Base-by-base conservation (phyloP, 306 rosid species). In the Argentina anserina region DNA sequence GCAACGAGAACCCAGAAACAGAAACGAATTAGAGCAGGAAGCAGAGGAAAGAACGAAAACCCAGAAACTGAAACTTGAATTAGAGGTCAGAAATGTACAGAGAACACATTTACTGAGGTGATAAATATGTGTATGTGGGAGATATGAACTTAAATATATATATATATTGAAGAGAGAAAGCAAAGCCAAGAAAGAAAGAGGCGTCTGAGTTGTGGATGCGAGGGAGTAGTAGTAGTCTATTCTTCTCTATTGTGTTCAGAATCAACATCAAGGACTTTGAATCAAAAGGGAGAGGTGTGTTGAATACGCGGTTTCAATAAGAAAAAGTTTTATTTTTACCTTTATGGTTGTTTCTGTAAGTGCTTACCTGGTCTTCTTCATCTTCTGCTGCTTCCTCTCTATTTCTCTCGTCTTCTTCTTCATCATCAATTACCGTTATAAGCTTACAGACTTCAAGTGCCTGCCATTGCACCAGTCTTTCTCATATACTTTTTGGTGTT, bases 221-320 rank as follows among this genome's bases (percentile, higher is more conserved):
- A 5, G 71, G 15, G 9, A 60, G 42, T 33, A 61, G 7, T 34
- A 61, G 65, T 60, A 6, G 41, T 31, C 36, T 58, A 28, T 2
- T 15, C 36, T 33, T 33, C 29, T 55, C 6, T 23, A 23, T 23
- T 55, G 36, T 62, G 80, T 65, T 50, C 18, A 73, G 39, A 83
- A 79, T 60, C 28, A 67, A 76, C 39, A 70, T 60, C 77, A 34
- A 73, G 72, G 85, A 84, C 86, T 72, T 74, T 73, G 74, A 62
- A 62, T 34, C 67, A 62, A 20, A 28, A 61, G 65, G 41, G 10
- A 0, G 67, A 33, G 43, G 67, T 62, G 43, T 6, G 81, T 71
- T 74, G 81, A 78, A 85, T 34, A 90, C 98, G 93, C 97, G 98
- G 83, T 86, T 93, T 87, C 63, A 23, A 58, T 9, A 6, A 42